Base-by-base conservation (phyloP, 306 rosid genomes). In the Quercus agrifolia region DNA sequence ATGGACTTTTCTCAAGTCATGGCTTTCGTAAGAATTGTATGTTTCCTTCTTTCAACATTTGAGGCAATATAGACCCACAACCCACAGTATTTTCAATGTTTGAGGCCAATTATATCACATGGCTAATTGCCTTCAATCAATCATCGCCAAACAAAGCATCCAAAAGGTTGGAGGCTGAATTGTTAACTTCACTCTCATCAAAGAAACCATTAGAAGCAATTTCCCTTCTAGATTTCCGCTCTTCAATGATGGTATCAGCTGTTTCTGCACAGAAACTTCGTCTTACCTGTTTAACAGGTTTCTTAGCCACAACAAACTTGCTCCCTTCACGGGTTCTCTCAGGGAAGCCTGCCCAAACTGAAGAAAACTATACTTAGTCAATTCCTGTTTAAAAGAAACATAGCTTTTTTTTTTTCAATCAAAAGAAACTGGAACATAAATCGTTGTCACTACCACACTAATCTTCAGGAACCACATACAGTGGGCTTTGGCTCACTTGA, bases 341-440 rank as follows among this genome's bases (percentile, higher is more conserved):
- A 0, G 86, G 76, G 81, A 95, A 95, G 76, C 97, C 97, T 77
- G 98, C 97, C 99, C 99, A 95, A 82, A 91, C 99, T 95, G 94
- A 73, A 77, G 49, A 83, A 78, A 78, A 71, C 13, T 64, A 58
- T 49, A 52, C 18, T 7, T 77, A 58, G 70, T 18, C 17, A 70
- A 85, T 68, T 69, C 18, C 38, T 70, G 44, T 3, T 67, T 33
- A 35, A 64, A 5, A 58, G 17, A 55, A 25, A 23, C 2, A 0
- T 15, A 18, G 41, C 0, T 30, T 28, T 28, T 28, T 33, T 21
- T 33, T 35, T 18, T 8, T 0, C 27, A 19, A 67, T 1, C 27
- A n/a, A 30, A 18, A 33, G 0, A 15, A 33, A 67, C 21, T 5
- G 27, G 20, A 35, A 19, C 18, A 5, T 2, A 68, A 68, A 68